Conservation (phyloP, 2,329 filamentous ascomycete genomes). For the Epicoccum nigrum region DNA sequence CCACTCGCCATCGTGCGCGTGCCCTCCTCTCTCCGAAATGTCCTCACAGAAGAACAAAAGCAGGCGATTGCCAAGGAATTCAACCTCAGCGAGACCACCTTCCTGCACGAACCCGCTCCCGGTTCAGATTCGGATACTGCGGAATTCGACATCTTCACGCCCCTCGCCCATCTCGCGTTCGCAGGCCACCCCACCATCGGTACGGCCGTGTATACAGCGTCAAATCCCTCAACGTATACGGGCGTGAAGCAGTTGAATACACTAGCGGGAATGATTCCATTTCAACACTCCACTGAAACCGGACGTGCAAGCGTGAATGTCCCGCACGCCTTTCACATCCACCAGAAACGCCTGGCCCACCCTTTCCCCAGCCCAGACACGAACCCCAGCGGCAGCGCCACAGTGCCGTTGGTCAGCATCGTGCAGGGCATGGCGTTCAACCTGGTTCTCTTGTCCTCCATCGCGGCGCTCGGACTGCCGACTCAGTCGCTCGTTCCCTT, state of each 20-base stretch:
- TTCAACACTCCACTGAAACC: conserved; percentile 9
- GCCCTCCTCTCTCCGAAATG: conserved; percentile 42
- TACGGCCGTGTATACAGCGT: conserved; percentile 54
- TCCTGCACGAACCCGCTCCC: conserved; percentile 50
- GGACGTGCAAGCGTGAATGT: conserved; percentile 61
- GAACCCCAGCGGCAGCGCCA: conserved; percentile 18
- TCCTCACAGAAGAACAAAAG: conserved; percentile 54
- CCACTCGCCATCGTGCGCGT: conserved; percentile 59
- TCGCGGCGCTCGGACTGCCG: conserved; percentile 53
- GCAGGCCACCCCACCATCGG: conserved; percentile 64
- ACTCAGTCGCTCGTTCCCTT: conserved; percentile 46
- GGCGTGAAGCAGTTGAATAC: conserved; percentile 4
- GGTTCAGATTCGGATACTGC: conserved; percentile 12
- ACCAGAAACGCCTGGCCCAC: conserved; percentile 51
- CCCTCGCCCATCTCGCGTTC: conserved; percentile 57
- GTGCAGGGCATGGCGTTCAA: conserved; percentile 76
- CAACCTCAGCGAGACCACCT: conserved; percentile 62
- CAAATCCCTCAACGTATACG: conserved; percentile 25
- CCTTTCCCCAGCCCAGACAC: conserved; percentile 22
- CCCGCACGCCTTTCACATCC: conserved; percentile 69
- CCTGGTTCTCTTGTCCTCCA: conserved; percentile 63
- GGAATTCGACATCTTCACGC: conserved; percentile 60
- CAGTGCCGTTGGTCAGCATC: conserved; percentile 51
- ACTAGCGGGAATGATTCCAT: background rate
- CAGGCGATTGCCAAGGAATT: conserved; percentile 61